Percentiles rank a stretch among this genome's conserved stretches.
phyloP scores from a whole-genome alignment of 139 green algal species.

The Diplosphaera chodatii region DNA sequence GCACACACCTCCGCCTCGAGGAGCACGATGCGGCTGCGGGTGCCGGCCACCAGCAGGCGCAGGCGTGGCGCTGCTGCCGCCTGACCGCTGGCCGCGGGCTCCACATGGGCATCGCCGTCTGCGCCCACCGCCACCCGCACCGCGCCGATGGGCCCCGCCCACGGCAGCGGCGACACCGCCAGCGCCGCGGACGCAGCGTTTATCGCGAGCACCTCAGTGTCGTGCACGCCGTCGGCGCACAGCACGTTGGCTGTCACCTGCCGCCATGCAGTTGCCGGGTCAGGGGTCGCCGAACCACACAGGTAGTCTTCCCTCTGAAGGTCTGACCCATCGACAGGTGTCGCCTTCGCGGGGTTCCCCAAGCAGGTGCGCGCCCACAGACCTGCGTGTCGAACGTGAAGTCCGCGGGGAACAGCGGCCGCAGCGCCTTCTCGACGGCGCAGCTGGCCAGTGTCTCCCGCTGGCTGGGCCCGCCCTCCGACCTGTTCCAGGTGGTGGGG shows the following conservation, averaged over 20 bases:
- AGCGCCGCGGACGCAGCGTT: constrained; percentile 71
- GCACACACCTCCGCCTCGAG: constrained; percentile 62
- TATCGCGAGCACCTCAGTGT: constrained; percentile 63
- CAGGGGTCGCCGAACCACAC: no score
- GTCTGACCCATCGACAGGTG: no score
- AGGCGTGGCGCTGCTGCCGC: constrained; percentile 12
- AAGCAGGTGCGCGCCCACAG: no score
- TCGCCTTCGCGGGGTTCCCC: no score
- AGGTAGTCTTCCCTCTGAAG: no score
- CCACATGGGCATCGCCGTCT: constrained; percentile 10
- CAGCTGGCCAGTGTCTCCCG: constrained; percentile 49
- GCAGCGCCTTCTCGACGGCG: constrained; percentile 59
- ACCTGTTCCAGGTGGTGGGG: constrained; percentile 46
- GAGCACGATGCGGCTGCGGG: constrained; percentile 35
- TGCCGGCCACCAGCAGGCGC: constrained; percentile 53
- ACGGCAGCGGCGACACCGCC: constrained; percentile 54
- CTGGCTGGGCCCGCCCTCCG: constrained; percentile 50
- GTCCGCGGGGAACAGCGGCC: constrained; percentile 62
- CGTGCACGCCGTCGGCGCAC: constrained; percentile 36
- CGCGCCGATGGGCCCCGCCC: constrained; percentile 56
- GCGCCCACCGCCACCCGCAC: constrained; percentile 26
- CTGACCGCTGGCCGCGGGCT: constrained; percentile 1
- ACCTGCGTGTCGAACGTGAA: constrained; percentile 21
- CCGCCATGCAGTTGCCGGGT: no score
- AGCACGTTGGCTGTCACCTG: constrained; percentile 46